These are phyloP conservation scores for Talaromyces thailandensis DNA, from an alignment of 495 filamentous ascomycete genomes.

Conservation along the genomic window DNA sequence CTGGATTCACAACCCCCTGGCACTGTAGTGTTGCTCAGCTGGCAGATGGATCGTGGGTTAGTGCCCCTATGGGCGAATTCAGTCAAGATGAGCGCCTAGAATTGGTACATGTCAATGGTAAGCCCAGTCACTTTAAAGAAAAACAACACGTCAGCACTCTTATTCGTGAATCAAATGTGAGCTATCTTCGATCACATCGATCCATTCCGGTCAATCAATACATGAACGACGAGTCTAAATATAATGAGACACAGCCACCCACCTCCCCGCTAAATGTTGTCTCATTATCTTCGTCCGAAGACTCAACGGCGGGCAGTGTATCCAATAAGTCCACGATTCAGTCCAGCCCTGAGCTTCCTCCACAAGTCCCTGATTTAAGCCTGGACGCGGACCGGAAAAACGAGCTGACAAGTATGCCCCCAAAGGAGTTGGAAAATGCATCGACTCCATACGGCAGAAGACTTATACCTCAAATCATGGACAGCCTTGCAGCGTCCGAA, in stretches of 20 bases:
- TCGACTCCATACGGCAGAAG: constrained; percentile 2
- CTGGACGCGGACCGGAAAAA: too few relatives aligned
- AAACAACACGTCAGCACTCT: background rate
- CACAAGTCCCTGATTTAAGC: too few relatives aligned
- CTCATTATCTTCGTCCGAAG: too few relatives aligned
- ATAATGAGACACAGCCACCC: too few relatives aligned
- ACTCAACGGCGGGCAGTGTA: too few relatives aligned
- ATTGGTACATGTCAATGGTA: constrained; percentile 26
- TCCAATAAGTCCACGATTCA: too few relatives aligned
- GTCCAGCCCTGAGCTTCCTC: too few relatives aligned
- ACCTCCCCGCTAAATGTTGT: too few relatives aligned
- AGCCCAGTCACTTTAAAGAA: constrained; percentile 23
- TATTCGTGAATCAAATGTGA: background rate
- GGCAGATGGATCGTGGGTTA: constrained; percentile 23
- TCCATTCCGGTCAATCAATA: background rate
- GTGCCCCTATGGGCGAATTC: constrained; percentile 24
- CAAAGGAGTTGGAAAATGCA: too few relatives aligned
- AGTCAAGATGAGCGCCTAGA: constrained; percentile 22
- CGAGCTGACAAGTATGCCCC: too few relatives aligned
- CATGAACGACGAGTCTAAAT: too few relatives aligned
- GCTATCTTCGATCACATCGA: background rate
- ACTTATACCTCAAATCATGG: constrained; percentile 2
- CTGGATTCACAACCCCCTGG: constrained; percentile 34
- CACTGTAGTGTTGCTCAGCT: constrained; percentile 31
- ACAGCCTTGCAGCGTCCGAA: background rate